Conservation (phyloP, 2,329 filamentous ascomycete genomes). For the Botrytis byssoidea region DNA sequence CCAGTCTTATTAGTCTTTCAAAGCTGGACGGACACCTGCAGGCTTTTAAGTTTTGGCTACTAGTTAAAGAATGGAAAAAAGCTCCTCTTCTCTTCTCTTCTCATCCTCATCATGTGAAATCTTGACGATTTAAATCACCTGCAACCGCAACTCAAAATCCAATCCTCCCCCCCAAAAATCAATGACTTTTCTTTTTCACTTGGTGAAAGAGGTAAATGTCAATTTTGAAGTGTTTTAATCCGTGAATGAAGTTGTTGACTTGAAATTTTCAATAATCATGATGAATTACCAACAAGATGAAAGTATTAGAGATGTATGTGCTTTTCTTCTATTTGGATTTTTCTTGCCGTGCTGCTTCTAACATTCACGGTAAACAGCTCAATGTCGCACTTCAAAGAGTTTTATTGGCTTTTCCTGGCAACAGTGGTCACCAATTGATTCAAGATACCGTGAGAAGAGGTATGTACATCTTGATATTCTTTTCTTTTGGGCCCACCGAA, state of each 20-base stretch:
- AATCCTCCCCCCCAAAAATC: background rate
- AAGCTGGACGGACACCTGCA: no score
- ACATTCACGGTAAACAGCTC: constrained; percentile 7
- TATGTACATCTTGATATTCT: background rate
- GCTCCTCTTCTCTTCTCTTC: background rate
- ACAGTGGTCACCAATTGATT: constrained; percentile 19
- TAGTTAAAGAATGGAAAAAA: background rate
- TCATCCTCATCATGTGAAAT: constrained; percentile 8
- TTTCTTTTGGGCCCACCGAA: background rate
- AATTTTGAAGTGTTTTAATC: background rate
- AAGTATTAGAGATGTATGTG: constrained; percentile 15
- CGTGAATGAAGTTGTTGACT: background rate
- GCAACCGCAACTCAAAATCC: background rate
- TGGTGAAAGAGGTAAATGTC: constrained; percentile 8
- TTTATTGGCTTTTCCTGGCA: constrained; percentile 17
- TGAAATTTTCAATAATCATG: background rate
- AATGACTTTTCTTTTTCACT: constrained; percentile 17
- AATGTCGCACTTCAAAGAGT: constrained; percentile 20
- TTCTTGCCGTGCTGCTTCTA: background rate
- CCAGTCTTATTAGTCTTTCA: background rate
- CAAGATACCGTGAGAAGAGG: constrained; percentile 19
- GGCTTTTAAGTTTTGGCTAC: background rate
- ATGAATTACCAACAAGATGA: constrained; percentile 21
- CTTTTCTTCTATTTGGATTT: background rate
- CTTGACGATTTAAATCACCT: background rate